Percentiles rank a stretch among this genome's conserved stretches.
phyloP scores from a whole-genome alignment of 257 asterid species.

The Ehretia macrophylla region DNA sequence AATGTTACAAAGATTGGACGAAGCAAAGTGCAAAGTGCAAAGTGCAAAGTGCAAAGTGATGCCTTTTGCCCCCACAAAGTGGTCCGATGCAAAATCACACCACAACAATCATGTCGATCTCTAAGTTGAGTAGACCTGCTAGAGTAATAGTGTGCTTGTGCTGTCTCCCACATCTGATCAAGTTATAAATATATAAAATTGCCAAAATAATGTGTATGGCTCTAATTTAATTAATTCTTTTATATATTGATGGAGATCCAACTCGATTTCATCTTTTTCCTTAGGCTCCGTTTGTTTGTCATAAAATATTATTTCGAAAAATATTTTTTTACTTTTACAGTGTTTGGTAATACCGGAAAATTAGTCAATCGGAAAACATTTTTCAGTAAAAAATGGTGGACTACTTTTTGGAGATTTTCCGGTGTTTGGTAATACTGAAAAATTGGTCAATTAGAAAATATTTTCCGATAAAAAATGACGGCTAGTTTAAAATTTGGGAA shows the following conservation, averaged over 20 bases:
- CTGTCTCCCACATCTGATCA: constrained; percentile 58
- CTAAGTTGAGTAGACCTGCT: constrained; percentile 11
- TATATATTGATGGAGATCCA: constrained; percentile 6
- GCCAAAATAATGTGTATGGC: neutral
- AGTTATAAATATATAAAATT: neutral
- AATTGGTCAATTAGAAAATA: no score
- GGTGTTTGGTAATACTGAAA: no score
- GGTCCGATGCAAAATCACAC: constrained; percentile 45
- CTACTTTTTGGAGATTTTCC: no score
- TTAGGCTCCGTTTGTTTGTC: no score
- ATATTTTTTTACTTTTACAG: no score
- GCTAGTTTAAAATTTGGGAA: no score
- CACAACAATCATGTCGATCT: constrained; percentile 13
- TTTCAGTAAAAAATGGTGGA: no score
- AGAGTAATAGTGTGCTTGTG: constrained; percentile 43
- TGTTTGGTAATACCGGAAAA: no score
- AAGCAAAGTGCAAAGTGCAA: constrained; percentile 1
- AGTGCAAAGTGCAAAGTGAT: constrained; percentile 11
- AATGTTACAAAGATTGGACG: constrained; percentile 15
- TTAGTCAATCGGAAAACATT: no score
- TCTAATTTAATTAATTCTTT: constrained; percentile 3
- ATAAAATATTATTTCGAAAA: no score
- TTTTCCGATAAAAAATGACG: no score
- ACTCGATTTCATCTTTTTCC: constrained; percentile 15
- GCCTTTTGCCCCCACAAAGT: constrained; percentile 48